These are phyloP conservation scores for Whalleya microplaca DNA, from an alignment of 2,329 filamentous ascomycete species.

Conservation along the genomic window DNA sequence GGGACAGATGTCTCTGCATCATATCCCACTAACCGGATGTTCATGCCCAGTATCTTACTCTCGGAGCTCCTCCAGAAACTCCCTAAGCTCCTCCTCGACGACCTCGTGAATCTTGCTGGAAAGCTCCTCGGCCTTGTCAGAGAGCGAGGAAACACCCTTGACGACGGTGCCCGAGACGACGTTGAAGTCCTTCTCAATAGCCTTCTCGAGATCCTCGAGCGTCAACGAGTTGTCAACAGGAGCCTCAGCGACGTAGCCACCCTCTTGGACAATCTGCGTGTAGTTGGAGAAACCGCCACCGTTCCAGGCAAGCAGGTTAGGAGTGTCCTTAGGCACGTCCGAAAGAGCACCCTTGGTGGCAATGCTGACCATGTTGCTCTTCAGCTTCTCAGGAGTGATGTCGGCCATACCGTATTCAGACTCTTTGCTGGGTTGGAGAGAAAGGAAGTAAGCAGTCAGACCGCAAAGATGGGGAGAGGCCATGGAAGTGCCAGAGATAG, in stretches of 20 bases:
- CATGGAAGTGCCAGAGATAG: conserved; percentile 99
- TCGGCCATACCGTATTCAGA: conserved; percentile 89
- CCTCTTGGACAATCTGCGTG: conserved; percentile 75
- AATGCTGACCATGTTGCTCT: conserved; percentile 82
- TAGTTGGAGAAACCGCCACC: conserved; percentile 94
- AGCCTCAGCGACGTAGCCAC: conserved; percentile 65
- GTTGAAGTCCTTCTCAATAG: conserved; percentile 64
- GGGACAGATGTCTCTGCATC: conserved; percentile 13
- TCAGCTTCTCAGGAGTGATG: conserved; percentile 92
- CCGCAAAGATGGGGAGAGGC: conserved; percentile 95
- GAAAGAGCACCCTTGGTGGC: conserved; percentile 77
- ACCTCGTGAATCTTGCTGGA: conserved; percentile 66
- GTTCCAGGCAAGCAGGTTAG: conserved; percentile 98
- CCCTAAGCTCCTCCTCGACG: conserved; percentile 63
- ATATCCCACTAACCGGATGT: conserved; percentile 13
- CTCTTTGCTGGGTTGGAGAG: conserved; percentile 86
- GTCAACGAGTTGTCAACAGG: conserved; percentile 45
- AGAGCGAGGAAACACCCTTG: conserved; percentile 56
- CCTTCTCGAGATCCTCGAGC: conserved; percentile 64
- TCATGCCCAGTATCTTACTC: conserved; percentile 34
- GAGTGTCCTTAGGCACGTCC: conserved; percentile 83
- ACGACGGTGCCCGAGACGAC: conserved; percentile 60
- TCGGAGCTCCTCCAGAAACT: conserved; percentile 59
- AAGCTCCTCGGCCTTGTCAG: conserved; percentile 63
- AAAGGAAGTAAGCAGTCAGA: conserved; percentile 97